phyloP scores from a whole-genome alignment of 192 early-diverging fungal genomes.

The Coemansia sp. region DNA sequence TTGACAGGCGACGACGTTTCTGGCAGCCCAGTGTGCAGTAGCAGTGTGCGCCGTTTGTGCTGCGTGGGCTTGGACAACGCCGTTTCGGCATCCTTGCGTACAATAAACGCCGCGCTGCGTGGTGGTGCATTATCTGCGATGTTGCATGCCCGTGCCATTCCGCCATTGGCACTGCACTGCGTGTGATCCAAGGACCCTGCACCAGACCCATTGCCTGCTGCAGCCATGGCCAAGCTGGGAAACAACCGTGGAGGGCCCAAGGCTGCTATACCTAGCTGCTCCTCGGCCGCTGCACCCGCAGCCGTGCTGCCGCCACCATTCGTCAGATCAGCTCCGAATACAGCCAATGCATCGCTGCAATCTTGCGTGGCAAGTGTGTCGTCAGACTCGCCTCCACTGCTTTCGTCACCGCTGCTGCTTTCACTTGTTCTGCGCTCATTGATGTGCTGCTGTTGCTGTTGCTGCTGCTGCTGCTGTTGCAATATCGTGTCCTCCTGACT shows the following conservation, averaged over 20 bases:
- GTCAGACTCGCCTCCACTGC: constrained; percentile 47
- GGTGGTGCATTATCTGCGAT: neutral
- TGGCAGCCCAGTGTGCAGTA: neutral
- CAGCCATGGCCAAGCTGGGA: constrained; percentile 6
- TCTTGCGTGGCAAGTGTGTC: constrained; percentile 37
- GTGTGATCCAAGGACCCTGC: constrained; percentile 4
- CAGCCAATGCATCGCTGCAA: constrained; percentile 3
- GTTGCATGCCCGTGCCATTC: too few species aligned
- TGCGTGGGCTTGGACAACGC: neutral
- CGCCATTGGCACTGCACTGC: neutral
- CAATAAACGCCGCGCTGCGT: neutral
- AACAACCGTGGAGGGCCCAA: constrained; percentile 3
- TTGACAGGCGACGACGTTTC: constrained; percentile 1
- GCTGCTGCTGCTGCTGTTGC: neutral
- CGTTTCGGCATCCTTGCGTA: neutral
- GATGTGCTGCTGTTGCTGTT: constrained; percentile 3
- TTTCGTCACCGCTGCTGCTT: constrained; percentile 24
- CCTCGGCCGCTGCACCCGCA: neutral
- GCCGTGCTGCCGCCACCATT: neutral
- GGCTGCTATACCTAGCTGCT: constrained; percentile 2
- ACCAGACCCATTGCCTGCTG: constrained; percentile 11
- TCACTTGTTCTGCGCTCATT: constrained; percentile 15
- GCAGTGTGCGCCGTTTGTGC: neutral
- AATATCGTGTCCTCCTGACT: neutral
- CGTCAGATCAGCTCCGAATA: neutral